These are phyloP conservation scores for Rhodamnia rubescens DNA, from an alignment of 345 rosid species.

Conservation along the genomic window DNA sequence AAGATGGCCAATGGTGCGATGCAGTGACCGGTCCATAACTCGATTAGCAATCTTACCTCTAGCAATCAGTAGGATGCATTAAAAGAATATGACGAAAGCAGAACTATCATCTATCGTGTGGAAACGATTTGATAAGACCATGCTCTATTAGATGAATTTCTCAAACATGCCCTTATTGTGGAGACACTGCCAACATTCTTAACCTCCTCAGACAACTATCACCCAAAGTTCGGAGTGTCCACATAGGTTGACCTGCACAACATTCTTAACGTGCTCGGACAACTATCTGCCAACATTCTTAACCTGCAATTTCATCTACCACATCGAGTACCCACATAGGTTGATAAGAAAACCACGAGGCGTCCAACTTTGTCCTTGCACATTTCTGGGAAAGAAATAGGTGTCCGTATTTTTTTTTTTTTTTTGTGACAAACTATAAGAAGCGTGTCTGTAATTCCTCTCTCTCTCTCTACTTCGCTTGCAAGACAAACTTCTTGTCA, in stretches of 20 bases:
- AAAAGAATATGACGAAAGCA: background rate
- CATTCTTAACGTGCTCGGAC: background rate
- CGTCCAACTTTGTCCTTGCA: background rate
- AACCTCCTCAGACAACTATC: background rate
- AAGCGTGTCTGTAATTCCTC: background rate
- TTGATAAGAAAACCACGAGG: background rate
- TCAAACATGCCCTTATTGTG: background rate
- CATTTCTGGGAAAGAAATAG: background rate
- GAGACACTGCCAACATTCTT: background rate
- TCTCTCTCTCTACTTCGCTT: background rate
- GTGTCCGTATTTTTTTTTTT: background rate
- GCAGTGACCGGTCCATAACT: background rate
- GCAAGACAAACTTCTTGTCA: background rate
- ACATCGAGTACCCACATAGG: background rate
- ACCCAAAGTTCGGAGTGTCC: background rate
- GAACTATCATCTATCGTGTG: background rate
- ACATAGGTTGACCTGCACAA: background rate
- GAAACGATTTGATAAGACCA: background rate
- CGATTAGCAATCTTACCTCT: background rate
- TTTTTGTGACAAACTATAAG: background rate
- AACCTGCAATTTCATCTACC: background rate
- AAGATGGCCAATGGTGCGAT: too few species aligned
- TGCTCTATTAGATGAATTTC: background rate
- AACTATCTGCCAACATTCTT: background rate
- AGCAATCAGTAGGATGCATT: background rate